Conservation (phyloP, 495 filamentous ascomycete species). For the Pseudotulostoma volvatum region DNA sequence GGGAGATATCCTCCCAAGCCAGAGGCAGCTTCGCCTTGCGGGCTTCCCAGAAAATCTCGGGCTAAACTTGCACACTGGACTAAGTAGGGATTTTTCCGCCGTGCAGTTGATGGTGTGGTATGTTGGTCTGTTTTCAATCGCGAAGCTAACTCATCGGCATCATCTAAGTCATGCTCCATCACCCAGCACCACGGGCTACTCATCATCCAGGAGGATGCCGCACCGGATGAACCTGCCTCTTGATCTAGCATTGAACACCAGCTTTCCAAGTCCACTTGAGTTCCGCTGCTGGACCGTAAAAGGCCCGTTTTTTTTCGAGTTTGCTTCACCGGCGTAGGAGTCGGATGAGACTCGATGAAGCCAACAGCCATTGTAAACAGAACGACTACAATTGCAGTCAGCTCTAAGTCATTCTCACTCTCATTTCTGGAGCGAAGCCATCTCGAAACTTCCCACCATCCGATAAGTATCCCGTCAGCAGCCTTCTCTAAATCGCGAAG, state of each 20-base stretch:
- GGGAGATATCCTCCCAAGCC: constrained; percentile 44
- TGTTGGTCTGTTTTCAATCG: constrained; percentile 9
- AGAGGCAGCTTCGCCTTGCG: constrained; percentile 31
- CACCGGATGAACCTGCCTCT: constrained; percentile 39
- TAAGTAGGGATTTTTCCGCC: constrained; percentile 27
- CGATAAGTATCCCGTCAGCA: constrained; percentile 47
- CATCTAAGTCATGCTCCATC: constrained; percentile 38
- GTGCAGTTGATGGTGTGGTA: constrained; percentile 24
- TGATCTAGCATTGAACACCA: constrained; percentile 46
- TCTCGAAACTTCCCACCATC: constrained; percentile 62
- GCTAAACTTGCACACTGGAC: constrained; percentile 26
- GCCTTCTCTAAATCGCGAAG: constrained; percentile 38
- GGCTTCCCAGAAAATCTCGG: constrained; percentile 42
- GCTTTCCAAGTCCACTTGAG: constrained; percentile 36
- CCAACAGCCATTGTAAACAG: constrained; percentile 46
- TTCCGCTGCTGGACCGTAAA: constrained; percentile 44
- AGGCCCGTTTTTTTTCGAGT: constrained; percentile 33
- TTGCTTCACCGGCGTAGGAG: constrained; percentile 20
- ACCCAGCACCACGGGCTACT: constrained; percentile 61
- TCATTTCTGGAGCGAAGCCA: constrained; percentile 41
- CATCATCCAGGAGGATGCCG: constrained; percentile 46
- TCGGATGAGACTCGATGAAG: constrained; percentile 25
- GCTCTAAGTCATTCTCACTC: constrained; percentile 46
- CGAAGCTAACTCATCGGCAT: constrained; percentile 12
- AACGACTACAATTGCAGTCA: constrained; percentile 59